Conservation (phyloP, 2,329 filamentous ascomycete species). For the Botrytis paeoniae region DNA sequence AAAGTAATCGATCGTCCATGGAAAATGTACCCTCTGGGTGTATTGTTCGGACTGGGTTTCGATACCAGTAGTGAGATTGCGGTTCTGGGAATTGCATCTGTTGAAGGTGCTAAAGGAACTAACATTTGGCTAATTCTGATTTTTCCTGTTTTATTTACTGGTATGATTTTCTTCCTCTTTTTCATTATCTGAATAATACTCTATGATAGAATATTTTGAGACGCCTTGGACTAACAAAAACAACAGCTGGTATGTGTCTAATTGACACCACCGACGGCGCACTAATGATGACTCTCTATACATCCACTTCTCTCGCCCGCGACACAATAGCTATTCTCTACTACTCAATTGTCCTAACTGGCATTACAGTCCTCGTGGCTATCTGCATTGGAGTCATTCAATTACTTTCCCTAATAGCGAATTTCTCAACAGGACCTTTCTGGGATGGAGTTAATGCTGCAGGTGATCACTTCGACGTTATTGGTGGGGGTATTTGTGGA, state of each 20-base stretch:
- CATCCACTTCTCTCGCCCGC: constrained; percentile 70
- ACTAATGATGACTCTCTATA: constrained; percentile 92
- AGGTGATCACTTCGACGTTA: constrained; percentile 79
- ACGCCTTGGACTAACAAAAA: background rate
- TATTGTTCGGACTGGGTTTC: constrained; percentile 89
- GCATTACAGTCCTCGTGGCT: constrained; percentile 38
- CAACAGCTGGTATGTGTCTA: constrained; percentile 82
- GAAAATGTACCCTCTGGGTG: constrained; percentile 93
- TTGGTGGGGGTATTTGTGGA: constrained; percentile 83
- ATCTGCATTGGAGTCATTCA: constrained; percentile 80
- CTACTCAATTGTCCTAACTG: constrained; percentile 59
- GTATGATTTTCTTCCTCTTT: constrained; percentile 43
- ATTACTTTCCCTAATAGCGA: constrained; percentile 72
- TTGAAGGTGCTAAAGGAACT: constrained; percentile 82
- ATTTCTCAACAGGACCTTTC: constrained; percentile 74
- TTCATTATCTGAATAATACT: background rate
- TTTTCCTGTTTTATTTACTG: constrained; percentile 85
- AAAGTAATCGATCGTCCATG: constrained; percentile 71
- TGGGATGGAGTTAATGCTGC: constrained; percentile 82
- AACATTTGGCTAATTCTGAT: constrained; percentile 92
- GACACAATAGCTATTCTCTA: constrained; percentile 90
- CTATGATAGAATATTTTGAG: too few relatives aligned
- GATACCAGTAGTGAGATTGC: constrained; percentile 95
- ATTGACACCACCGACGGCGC: constrained; percentile 91
- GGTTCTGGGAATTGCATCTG: constrained; percentile 81